A percentile compares a stretch with the other conserved stretches of the same genome.
Evolutionary conservation across 345 rosid genomes (phyloP).

Genomic region (Dipteronia sinensis): DNA sequence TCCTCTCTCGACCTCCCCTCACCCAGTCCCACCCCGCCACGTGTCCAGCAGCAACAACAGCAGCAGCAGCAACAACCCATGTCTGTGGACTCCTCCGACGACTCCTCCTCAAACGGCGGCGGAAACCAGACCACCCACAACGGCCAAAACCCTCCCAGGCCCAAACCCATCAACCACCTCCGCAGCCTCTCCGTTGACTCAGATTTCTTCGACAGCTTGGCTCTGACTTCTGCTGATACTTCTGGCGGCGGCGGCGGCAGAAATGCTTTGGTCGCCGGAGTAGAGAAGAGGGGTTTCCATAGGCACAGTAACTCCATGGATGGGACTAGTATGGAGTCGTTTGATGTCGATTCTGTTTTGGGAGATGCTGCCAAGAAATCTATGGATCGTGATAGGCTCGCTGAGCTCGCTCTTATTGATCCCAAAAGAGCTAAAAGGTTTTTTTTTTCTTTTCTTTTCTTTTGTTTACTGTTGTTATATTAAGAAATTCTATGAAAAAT

Average conservation of each 20-base stretch:
- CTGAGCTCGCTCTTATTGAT: conserved; percentile 89
- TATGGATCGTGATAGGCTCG: conserved; percentile 77
- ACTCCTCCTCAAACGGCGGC: conserved; percentile 35
- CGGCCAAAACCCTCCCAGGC: conserved; percentile 28
- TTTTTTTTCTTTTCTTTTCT: not conserved
- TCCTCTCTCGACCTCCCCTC: conserved; percentile 68
- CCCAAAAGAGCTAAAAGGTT: conserved; percentile 98
- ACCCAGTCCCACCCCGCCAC: conserved; percentile 31
- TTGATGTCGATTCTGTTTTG: conserved; percentile 58
- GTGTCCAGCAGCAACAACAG: conserved; percentile 9
- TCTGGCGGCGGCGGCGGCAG: conserved; percentile 40
- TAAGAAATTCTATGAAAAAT: not conserved
- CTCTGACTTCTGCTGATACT: conserved; percentile 31
- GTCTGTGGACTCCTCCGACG: conserved; percentile 73
- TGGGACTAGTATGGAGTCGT: conserved; percentile 55
- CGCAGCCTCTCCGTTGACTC: conserved; percentile 95
- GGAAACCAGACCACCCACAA: conserved; percentile 27
- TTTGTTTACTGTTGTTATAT: not conserved
- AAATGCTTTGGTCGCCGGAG: conserved; percentile 19
- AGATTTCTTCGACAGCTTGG: conserved; percentile 70
- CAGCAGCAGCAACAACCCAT: conserved; percentile 27
- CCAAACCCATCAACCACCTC: conserved; percentile 54
- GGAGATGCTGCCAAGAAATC: conserved; percentile 74
- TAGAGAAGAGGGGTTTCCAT: conserved; percentile 46
- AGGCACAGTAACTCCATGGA: conserved; percentile 90